Evolutionary conservation across 306 rosid genomes (phyloP).

Genomic region (Cicer yamashitae): DNA sequence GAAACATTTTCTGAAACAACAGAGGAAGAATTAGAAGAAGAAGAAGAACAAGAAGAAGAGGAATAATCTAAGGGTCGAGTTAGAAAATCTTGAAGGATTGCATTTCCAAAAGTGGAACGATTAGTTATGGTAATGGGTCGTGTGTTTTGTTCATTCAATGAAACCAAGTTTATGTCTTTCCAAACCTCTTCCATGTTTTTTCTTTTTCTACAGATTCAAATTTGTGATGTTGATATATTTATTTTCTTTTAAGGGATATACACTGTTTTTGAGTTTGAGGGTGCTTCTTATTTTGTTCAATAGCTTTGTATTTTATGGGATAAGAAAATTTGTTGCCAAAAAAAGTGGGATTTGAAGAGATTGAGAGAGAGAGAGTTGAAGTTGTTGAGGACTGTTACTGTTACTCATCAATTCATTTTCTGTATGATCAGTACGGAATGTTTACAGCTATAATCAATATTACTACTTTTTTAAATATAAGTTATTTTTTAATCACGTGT

Average conservation of each 20-base stretch:
- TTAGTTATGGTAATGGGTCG: neutral
- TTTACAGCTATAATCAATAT: neutral
- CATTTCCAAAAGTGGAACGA: constrained; percentile 26
- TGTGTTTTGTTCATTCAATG: constrained; percentile 41
- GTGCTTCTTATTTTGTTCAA: neutral
- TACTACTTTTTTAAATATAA: too few relatives aligned
- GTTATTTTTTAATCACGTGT: too few relatives aligned
- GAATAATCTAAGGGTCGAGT: constrained; percentile 51
- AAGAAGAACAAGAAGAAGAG: neutral
- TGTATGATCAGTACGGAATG: neutral
- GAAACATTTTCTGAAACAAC: constrained; percentile 4
- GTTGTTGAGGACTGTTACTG: neutral
- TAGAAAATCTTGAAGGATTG: constrained; percentile 72
- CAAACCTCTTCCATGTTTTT: constrained; percentile 75
- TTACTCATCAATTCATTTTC: neutral
- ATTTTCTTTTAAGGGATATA: too few relatives aligned
- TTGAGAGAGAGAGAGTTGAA: neutral
- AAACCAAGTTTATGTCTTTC: constrained; percentile 68
- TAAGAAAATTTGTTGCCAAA: neutral
- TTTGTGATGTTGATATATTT: too few relatives aligned
- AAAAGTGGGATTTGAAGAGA: neutral
- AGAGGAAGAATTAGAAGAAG: neutral
- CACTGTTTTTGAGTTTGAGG: neutral
- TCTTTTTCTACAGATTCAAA: neutral
- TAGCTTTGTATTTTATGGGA: neutral